Conservation (phyloP, 768 basidiomycete species). For the Boletellus emodensis region DNA sequence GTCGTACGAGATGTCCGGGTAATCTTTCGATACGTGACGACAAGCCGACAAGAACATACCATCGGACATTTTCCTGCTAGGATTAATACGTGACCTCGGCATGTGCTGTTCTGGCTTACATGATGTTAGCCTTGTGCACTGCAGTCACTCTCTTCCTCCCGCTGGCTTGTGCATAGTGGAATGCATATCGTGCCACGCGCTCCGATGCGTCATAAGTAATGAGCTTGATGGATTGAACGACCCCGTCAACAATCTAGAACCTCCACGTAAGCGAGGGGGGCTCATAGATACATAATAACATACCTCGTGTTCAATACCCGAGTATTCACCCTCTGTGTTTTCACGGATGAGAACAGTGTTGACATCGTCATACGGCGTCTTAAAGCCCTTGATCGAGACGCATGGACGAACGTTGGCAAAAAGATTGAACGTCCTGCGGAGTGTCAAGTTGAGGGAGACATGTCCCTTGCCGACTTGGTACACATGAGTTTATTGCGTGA, state of each 20-base stretch:
- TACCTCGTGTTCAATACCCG: constrained; percentile 99
- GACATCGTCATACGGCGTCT: constrained; percentile 97
- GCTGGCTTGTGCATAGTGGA: constrained; percentile 90
- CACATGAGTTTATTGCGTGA: constrained; percentile 10
- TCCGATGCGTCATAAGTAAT: constrained; percentile 99
- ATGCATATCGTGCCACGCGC: constrained; percentile 97
- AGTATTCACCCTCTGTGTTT: constrained; percentile 99
- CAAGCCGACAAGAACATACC: constrained; percentile 99
- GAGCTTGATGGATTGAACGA: constrained; percentile 98
- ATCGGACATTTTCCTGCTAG: constrained; percentile 95
- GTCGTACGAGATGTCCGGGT: constrained; percentile 89
- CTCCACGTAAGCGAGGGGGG: constrained; percentile 11
- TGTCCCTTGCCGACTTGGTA: constrained; percentile 94
- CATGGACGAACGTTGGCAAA: constrained; percentile 99
- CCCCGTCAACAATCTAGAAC: constrained; percentile 86
- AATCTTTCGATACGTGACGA: constrained; percentile 92
- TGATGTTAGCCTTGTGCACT: constrained; percentile 99
- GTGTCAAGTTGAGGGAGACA: constrained; percentile 94
- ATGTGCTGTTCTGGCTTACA: constrained; percentile 49
- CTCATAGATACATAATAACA: constrained; percentile 10
- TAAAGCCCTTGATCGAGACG: constrained; percentile 91
- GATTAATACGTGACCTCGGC: constrained; percentile 11
- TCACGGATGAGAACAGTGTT: constrained; percentile 98
- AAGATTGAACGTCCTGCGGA: constrained; percentile 95
- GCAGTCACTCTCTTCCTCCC: constrained; percentile 93